Conservation (phyloP, 768 basidiomycete species). For the Dentipellis sp. region DNA sequence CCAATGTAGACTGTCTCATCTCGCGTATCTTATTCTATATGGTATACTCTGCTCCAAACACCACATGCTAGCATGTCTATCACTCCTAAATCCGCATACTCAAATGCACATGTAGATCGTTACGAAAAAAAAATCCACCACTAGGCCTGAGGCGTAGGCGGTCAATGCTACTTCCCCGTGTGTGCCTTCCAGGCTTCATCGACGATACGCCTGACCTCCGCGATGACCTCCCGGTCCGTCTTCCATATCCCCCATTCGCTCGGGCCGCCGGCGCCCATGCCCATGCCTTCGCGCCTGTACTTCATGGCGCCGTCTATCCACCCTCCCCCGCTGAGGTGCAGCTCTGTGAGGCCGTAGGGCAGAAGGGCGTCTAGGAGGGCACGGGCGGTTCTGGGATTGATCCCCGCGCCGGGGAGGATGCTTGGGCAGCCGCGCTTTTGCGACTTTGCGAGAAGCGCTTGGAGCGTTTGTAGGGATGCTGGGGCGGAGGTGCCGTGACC, state of each 20-base stretch:
- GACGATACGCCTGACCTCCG: slow-evolving; percentile 39
- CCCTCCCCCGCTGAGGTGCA: slow-evolving; percentile 67
- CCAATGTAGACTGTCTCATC: no score
- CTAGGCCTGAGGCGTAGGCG: no score
- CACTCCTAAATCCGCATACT: no score
- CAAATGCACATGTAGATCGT: no score
- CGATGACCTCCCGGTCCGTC: slow-evolving; percentile 43
- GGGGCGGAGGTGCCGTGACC: slow-evolving; percentile 39
- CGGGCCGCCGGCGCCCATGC: slow-evolving; percentile 50
- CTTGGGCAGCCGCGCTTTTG: neutral
- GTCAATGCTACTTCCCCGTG: no score
- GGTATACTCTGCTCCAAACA: no score
- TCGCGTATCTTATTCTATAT: no score
- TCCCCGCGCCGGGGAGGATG: slow-evolving; percentile 71
- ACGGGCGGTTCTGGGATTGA: slow-evolving; percentile 48
- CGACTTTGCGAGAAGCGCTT: slow-evolving; percentile 11
- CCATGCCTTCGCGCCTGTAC: slow-evolving; percentile 48
- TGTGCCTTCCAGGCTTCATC: slow-evolving; percentile 21
- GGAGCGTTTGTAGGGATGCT: slow-evolving; percentile 14
- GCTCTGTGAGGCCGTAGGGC: slow-evolving; percentile 50
- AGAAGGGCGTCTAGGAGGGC: slow-evolving; percentile 39
- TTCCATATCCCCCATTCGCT: slow-evolving; percentile 65
- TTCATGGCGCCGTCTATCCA: slow-evolving; percentile 50
- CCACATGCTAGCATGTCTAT: no score
- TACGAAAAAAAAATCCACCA: no score